Conservation (phyloP, 2,329 filamentous ascomycete genomes). For the Xylariales sp. region DNA sequence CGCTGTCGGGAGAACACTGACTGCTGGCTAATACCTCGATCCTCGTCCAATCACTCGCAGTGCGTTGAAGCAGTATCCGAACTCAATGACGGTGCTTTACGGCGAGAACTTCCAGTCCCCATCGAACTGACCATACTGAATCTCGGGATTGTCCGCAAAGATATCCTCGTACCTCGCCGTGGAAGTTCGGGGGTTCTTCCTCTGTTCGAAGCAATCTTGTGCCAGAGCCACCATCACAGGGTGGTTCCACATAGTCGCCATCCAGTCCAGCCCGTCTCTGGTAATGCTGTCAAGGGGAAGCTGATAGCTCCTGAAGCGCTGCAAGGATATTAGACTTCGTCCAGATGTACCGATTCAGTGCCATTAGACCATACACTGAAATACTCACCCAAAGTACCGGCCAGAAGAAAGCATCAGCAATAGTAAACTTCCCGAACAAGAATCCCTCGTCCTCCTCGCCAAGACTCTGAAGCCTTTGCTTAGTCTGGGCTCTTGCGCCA, state of each 20-base stretch:
- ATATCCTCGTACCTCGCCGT: conserved; percentile 21
- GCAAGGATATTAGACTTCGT: neutral
- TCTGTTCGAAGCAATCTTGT: conserved; percentile 23
- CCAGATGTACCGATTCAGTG: neutral
- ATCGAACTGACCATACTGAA: conserved; percentile 18
- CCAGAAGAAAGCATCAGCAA: conserved; percentile 28
- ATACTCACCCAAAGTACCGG: conserved; percentile 24
- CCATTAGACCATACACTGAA: neutral
- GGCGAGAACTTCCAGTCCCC: conserved; percentile 17
- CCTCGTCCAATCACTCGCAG: too few relatives aligned
- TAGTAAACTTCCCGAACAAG: conserved; percentile 23
- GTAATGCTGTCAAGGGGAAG: conserved; percentile 21
- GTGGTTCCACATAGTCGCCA: conserved; percentile 26
- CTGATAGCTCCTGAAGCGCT: conserved; percentile 25
- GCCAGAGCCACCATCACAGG: conserved; percentile 16
- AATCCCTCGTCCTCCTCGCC: conserved; percentile 22
- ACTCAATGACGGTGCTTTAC: neutral
- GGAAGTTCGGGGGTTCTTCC: conserved; percentile 16
- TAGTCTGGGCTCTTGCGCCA: conserved; percentile 14
- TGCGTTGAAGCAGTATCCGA: too few relatives aligned
- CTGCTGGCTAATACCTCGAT: too few relatives aligned
- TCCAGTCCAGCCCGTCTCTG: conserved; percentile 20
- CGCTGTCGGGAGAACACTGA: too few relatives aligned
- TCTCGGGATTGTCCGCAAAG: conserved; percentile 15
- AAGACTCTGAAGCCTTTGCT: conserved; percentile 14